Evolutionary conservation across 1,139 yeast species (phyloP).

Genomic region (Petasospora fabianii): DNA sequence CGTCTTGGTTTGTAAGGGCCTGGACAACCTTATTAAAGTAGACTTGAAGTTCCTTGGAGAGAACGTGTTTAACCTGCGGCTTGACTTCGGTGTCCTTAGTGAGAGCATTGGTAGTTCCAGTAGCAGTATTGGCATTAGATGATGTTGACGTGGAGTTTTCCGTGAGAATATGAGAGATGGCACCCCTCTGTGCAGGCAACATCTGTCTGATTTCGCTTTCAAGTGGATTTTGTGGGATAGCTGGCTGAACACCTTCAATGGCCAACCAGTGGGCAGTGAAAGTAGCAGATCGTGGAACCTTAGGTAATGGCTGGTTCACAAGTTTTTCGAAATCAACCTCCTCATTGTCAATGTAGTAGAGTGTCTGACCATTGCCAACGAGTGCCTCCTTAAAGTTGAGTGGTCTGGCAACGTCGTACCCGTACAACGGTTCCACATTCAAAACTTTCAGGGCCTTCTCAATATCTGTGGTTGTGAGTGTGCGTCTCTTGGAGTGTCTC

Average conservation of each 20-base stretch:
- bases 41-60: conserved; percentile 88
- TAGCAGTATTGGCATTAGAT: conserved; percentile 7
- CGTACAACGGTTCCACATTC: conserved; percentile 85
- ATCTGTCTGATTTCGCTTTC: conserved; percentile 66
- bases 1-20: conserved; percentile 61
- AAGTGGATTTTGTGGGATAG: conserved; percentile 94
- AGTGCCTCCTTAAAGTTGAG: conserved; percentile 74
- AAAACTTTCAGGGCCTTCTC: conserved; percentile 77
- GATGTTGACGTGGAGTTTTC: conserved; percentile 27
- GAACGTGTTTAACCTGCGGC: conserved; percentile 94
- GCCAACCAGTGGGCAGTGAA: conserved; percentile 99
- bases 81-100: conserved; percentile 67
- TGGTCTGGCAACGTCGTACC: conserved; percentile 59
- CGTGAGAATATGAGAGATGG: conserved; percentile 49
- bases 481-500: conserved; percentile 87
- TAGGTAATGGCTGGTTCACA: conserved; percentile 91
- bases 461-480: conserved; percentile 77
- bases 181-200: conserved; percentile 69
- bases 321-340: conserved; percentile 93
- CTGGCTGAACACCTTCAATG: conserved; percentile 97
- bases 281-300: conserved; percentile 87
- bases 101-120: conserved; percentile 12
- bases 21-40: conserved; percentile 90
- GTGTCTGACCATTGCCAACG: conserved; percentile 90
- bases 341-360: conserved; percentile 84